Conservation (phyloP, 1,284 basidiomycete species). For the Rhodotorula sp. region DNA sequence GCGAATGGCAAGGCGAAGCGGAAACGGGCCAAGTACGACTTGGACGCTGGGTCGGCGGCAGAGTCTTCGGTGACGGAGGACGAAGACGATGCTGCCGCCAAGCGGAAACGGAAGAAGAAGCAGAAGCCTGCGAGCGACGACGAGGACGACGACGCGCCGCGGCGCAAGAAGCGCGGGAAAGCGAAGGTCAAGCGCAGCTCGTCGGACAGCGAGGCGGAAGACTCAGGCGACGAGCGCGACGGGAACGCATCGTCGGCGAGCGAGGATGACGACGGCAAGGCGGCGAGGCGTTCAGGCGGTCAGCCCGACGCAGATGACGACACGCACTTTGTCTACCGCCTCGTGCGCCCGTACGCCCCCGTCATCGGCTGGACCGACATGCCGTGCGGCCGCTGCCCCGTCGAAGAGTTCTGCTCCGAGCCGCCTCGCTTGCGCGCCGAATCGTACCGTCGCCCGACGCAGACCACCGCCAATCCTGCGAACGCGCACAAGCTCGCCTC, state of each 20-base stretch:
- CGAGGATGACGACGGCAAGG: constrained; percentile 15
- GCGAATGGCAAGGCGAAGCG: constrained; percentile 26
- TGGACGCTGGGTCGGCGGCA: constrained; percentile 5
- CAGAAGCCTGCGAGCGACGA: not conserved
- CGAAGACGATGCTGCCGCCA: constrained; percentile 30
- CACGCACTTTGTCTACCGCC: constrained; percentile 42
- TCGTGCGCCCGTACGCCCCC: constrained; percentile 32
- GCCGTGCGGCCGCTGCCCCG: constrained; percentile 45
- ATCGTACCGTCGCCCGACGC: constrained; percentile 2
- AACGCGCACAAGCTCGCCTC: not conserved
- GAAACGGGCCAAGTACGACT: constrained; percentile 20
- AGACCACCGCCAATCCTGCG: not conserved
- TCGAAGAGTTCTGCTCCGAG: constrained; percentile 44
- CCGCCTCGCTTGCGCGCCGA: constrained; percentile 30
- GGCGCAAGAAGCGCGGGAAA: constrained; percentile 15
- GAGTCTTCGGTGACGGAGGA: constrained; percentile 10
- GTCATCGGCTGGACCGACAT: constrained; percentile 43
- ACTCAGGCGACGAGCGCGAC: constrained; percentile 14
- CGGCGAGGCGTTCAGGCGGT: not conserved
- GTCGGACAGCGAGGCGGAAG: constrained; percentile 15
- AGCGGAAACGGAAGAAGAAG: constrained; percentile 4
- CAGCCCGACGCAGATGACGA: constrained; percentile 23
- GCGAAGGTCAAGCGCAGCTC: constrained; percentile 19
- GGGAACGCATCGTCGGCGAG: not conserved
- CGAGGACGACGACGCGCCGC: constrained; percentile 3